These are phyloP conservation scores for Microdochium paspali DNA, from an alignment of 2,329 filamentous ascomycete species.

Conservation along the genomic window DNA sequence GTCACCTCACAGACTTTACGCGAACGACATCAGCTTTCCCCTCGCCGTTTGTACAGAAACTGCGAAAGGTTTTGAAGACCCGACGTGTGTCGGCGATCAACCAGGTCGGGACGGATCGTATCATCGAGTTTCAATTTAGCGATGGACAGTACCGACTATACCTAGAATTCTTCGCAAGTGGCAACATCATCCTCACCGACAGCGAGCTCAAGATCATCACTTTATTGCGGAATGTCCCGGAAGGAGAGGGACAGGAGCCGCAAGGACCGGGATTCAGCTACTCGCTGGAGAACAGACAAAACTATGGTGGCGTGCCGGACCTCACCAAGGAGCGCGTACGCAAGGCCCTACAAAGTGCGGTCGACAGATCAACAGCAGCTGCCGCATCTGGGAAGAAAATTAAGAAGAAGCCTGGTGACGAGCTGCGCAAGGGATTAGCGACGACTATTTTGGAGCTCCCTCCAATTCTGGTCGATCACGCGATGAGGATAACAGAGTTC, in stretches of 20 bases:
- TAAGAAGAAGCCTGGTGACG: slow-evolving; percentile 65
- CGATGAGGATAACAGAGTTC: slow-evolving; percentile 59
- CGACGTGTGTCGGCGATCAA: slow-evolving; percentile 69
- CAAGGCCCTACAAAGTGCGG: slow-evolving; percentile 56
- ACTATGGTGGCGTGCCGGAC: slow-evolving; percentile 65
- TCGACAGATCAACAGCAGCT: slow-evolving; percentile 45
- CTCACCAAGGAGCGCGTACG: slow-evolving; percentile 66
- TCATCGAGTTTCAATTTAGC: slow-evolving; percentile 87
- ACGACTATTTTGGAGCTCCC: slow-evolving; percentile 82
- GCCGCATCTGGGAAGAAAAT: slow-evolving; percentile 51
- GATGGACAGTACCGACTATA: slow-evolving; percentile 83
- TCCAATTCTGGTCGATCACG: slow-evolving; percentile 80
- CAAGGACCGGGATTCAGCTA: slow-evolving; percentile 72
- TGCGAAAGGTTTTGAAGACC: slow-evolving; percentile 85
- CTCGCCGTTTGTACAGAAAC: slow-evolving; percentile 72
- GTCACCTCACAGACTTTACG: slow-evolving; percentile 84
- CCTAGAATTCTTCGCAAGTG: slow-evolving; percentile 92
- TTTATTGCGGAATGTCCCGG: slow-evolving; percentile 69
- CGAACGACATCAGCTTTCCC: slow-evolving; percentile 78
- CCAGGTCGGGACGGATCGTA: slow-evolving; percentile 87
- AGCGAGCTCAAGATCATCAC: slow-evolving; percentile 72
- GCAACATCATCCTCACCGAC: slow-evolving; percentile 91
- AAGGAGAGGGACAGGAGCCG: slow-evolving; percentile 76
- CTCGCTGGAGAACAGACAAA: slow-evolving; percentile 72
- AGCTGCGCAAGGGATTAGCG: slow-evolving; percentile 70